phyloP scores from a whole-genome alignment of 176 grass and related monocot genomes.

The Puccinellia tenuiflora region DNA sequence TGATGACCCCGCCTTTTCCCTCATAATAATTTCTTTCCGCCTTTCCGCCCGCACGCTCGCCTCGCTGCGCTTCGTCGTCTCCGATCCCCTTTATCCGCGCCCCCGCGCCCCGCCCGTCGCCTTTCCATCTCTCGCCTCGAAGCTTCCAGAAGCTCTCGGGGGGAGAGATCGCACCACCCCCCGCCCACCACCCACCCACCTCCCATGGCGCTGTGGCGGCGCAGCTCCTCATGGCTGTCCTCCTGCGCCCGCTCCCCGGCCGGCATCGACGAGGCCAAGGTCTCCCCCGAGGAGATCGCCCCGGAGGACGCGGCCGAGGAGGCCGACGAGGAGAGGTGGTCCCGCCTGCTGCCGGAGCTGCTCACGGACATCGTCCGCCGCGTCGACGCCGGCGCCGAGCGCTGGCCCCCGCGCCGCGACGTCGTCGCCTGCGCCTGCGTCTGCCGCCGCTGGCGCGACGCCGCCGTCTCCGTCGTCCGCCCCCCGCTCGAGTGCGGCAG shows the following conservation, averaged over 20 bases:
- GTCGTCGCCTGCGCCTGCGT: conserved; percentile 81
- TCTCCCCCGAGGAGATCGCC: conserved; percentile 35
- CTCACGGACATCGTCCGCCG: conserved; percentile 66
- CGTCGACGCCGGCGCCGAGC: conserved; percentile 68
- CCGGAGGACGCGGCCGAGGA: neutral
- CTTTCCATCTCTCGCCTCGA: neutral
- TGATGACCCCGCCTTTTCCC: neutral
- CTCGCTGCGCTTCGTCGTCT: no score
- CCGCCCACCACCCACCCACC: neutral
- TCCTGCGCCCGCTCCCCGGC: conserved; percentile 36
- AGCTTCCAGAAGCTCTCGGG: conserved; percentile 17
- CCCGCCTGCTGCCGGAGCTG: conserved; percentile 66
- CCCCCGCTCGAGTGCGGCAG: conserved; percentile 66
- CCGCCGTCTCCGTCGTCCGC: conserved; percentile 45
- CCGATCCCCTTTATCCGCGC: neutral
- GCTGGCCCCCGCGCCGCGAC: conserved; percentile 77
- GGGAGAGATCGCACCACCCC: neutral
- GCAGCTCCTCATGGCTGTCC: conserved; percentile 48
- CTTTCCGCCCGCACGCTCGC: neutral
- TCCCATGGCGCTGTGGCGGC: conserved; percentile 41
- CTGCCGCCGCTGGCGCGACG: conserved; percentile 67
- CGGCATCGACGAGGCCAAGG: conserved; percentile 36
- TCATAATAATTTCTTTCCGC: no score
- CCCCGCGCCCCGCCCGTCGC: neutral
- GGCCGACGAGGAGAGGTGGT: conserved; percentile 71